phyloP scores from a whole-genome alignment of 2,329 filamentous ascomycete species.

The Claviceps monticola region DNA sequence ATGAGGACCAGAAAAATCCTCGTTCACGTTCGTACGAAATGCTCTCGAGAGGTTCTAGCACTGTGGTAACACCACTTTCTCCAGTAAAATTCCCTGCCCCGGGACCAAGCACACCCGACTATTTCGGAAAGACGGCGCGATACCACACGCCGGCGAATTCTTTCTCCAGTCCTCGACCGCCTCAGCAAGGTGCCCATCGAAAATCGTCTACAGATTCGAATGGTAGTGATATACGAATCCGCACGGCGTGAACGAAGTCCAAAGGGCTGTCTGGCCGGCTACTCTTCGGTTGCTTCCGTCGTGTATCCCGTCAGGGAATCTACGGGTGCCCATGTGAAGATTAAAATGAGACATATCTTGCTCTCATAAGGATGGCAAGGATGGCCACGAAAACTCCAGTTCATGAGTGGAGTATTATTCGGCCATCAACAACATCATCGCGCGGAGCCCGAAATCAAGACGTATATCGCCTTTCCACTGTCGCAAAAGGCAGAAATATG shows the following conservation, averaged over 20 bases:
- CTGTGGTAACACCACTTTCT: conserved; percentile 38
- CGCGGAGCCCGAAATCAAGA: background rate
- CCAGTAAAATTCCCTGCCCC: conserved; percentile 21
- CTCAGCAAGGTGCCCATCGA: conserved; percentile 22
- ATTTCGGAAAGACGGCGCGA: conserved; percentile 38
- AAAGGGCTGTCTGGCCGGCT: background rate
- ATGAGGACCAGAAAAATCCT: conserved; percentile 44
- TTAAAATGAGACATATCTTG: background rate
- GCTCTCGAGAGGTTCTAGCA: conserved; percentile 47
- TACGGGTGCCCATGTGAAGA: background rate
- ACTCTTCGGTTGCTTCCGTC: background rate
- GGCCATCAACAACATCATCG: no score
- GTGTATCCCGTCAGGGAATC: background rate
- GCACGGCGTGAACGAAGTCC: conserved; percentile 40
- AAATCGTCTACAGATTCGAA: conserved; percentile 23
- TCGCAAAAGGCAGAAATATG: background rate
- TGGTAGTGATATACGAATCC: conserved; percentile 34
- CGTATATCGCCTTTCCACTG: background rate
- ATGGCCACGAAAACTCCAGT: background rate
- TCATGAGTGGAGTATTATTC: background rate
- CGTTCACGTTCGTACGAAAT: conserved; percentile 55
- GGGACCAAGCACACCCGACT: conserved; percentile 38
- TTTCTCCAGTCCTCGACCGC: conserved; percentile 41
- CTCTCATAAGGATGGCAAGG: background rate
- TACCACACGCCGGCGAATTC: conserved; percentile 42